Evolutionary conservation across 345 rosid species (phyloP).

Genomic region (Linum lewisii): DNA sequence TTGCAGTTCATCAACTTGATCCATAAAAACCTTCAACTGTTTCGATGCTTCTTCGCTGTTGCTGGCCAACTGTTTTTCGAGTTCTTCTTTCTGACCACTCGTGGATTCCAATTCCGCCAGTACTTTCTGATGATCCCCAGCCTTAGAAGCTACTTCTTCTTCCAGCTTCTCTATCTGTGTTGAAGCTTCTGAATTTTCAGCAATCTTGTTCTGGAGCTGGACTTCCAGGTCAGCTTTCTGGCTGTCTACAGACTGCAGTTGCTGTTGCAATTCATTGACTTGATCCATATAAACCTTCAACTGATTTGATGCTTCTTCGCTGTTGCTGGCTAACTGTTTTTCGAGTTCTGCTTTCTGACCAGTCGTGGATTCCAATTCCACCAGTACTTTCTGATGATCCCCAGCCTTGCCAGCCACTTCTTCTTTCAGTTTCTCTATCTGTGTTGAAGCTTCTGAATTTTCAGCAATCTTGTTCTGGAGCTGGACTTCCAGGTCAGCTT

Average conservation of each 20-base stretch:
- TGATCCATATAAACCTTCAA: background rate
- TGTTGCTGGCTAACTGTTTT: conserved; percentile 10
- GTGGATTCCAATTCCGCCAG: no score
- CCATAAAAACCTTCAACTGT: no score
- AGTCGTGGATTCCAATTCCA: conserved; percentile 6
- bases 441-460: conserved; percentile 35
- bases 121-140: no score
- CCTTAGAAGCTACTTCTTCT: conserved; percentile 22
- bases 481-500: conserved; percentile 41
- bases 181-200: conserved; percentile 1
- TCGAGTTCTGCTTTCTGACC: background rate
- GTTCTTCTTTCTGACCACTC: no score
- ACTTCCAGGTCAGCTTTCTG: conserved; percentile 25
- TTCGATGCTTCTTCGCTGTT: no score
- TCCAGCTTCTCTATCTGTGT: conserved; percentile 3
- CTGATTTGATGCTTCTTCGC: no score
- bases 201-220: conserved; percentile 10
- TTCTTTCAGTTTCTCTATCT: conserved; percentile 23
- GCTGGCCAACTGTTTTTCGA: conserved; percentile 14
- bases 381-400: conserved; percentile 18
- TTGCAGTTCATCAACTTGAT: conserved; percentile 21
- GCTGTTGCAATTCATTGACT: conserved; percentile 20
- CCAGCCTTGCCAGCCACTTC: conserved; percentile 15
- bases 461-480: conserved; percentile 44
- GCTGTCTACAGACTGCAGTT: conserved; percentile 14